These are phyloP conservation scores for Picea abies DNA, from an alignment of 83 land plant species.

Conservation along the genomic window DNA sequence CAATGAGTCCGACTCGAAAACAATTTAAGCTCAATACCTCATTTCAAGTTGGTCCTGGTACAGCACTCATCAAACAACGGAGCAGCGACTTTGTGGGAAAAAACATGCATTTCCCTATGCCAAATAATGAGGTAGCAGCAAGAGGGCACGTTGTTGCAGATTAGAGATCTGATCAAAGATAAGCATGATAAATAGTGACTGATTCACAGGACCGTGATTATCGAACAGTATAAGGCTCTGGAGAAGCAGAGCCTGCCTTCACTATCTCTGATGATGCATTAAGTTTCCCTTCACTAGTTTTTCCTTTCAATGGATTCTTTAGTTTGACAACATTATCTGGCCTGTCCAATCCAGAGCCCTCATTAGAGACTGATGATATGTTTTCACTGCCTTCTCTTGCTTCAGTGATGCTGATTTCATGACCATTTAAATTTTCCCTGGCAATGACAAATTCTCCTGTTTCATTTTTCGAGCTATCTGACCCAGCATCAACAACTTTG, in stretches of 20 bases:
- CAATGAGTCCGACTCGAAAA: neutral
- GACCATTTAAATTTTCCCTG: constrained; percentile 9
- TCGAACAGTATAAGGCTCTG: constrained; percentile 13
- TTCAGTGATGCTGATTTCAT: too few relatives aligned
- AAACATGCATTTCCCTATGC: too few relatives aligned
- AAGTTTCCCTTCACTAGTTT: constrained; percentile 7
- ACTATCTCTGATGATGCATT: constrained; percentile 9
- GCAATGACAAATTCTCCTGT: neutral
- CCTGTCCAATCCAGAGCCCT: neutral
- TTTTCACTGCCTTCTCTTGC: too few relatives aligned
- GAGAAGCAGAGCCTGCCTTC: constrained; percentile 10
- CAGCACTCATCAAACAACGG: too few relatives aligned
- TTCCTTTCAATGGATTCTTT: constrained; percentile 8
- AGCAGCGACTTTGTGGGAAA: too few relatives aligned
- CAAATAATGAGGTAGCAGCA: too few relatives aligned
- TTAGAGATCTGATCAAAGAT: too few relatives aligned
- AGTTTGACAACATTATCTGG: neutral
- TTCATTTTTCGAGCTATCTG: too few relatives aligned
- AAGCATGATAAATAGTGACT: neutral
- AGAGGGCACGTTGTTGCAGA: too few relatives aligned
- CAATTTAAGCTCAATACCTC: neutral
- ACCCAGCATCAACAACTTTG: too few relatives aligned
- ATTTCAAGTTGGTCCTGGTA: too few relatives aligned
- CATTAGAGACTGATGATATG: neutral
- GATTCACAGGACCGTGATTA: neutral